These are phyloP conservation scores for Geoglossum cookeanum DNA, from an alignment of 2,329 filamentous ascomycete genomes.

Conservation along the genomic window DNA sequence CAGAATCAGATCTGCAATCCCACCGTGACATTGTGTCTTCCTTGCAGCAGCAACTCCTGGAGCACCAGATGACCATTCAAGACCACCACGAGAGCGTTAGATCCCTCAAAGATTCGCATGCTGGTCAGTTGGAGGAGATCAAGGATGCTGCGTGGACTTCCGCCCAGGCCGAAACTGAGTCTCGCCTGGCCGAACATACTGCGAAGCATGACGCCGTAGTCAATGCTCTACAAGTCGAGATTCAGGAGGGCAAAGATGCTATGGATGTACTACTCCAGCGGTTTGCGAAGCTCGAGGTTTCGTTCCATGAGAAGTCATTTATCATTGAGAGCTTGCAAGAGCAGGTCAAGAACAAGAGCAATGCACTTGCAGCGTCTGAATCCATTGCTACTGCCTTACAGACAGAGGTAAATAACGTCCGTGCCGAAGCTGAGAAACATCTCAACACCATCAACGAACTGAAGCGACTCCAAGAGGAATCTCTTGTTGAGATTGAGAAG, in stretches of 20 bases:
- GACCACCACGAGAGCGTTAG: conserved; percentile 34
- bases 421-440: conserved; percentile 23
- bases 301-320: conserved; percentile 1
- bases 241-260: conserved; percentile 12
- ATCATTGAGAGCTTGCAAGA: not conserved
- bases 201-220: conserved; percentile 12
- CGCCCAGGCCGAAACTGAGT: conserved; percentile 18
- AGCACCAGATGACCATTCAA: conserved; percentile 34
- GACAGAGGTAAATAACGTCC: conserved; percentile 22
- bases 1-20: conserved; percentile 22
- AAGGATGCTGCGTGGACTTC: conserved; percentile 19
- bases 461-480: conserved; percentile 31
- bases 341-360: conserved; percentile 3
- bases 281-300: not conserved
- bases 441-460: conserved; percentile 25
- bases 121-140: conserved; percentile 22
- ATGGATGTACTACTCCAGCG: conserved; percentile 2
- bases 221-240: conserved; percentile 18
- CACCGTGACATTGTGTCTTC: conserved; percentile 32
- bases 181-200: conserved; percentile 16
- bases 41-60: conserved; percentile 35
- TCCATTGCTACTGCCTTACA: not conserved
- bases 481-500: conserved; percentile 36
- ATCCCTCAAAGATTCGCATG: conserved; percentile 33
- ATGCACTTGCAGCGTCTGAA: conserved; percentile 1